A percentile compares a stretch with the other conserved stretches of the same genome.
Evolutionary conservation across 176 grass and related monocot species (phyloP).

Genomic region (Leersia perrieri): DNA sequence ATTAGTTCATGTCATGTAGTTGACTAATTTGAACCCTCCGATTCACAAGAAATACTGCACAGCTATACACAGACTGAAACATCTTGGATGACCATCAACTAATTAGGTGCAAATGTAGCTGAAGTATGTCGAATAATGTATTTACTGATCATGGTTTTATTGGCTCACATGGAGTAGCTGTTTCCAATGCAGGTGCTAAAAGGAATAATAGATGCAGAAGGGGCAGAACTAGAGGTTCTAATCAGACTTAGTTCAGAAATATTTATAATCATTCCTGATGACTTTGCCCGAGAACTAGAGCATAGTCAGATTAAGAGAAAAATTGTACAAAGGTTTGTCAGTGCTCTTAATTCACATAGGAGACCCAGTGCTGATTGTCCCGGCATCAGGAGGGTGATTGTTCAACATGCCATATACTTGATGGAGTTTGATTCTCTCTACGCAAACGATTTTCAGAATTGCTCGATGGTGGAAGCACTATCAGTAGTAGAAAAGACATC

Average conservation of each 20-base stretch:
- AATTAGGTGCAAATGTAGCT: too few relatives aligned
- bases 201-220: neutral
- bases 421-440: neutral
- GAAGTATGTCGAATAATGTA: too few relatives aligned
- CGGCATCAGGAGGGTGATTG: neutral
- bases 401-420: neutral
- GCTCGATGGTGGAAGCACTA: neutral
- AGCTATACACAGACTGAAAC: too few relatives aligned
- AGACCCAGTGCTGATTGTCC: neutral
- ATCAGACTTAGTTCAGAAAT: conserved; percentile 4
- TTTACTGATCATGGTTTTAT: too few relatives aligned
- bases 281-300: neutral
- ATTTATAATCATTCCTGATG: neutral
- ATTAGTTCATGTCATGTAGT: too few relatives aligned
- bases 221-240: neutral
- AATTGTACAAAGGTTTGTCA: neutral
- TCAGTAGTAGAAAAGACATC: neutral
- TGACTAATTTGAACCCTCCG: too few relatives aligned
- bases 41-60: too few relatives aligned
- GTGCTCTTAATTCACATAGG: neutral
- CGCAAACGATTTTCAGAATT: neutral
- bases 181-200: neutral
- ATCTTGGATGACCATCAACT: too few relatives aligned
- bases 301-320: neutral
- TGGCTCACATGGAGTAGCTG: too few relatives aligned